Percentiles rank a stretch among this genome's conserved stretches.
phyloP scores from a whole-genome alignment of 768 basidiomycete genomes.

The Tylopilus subfusipes region DNA sequence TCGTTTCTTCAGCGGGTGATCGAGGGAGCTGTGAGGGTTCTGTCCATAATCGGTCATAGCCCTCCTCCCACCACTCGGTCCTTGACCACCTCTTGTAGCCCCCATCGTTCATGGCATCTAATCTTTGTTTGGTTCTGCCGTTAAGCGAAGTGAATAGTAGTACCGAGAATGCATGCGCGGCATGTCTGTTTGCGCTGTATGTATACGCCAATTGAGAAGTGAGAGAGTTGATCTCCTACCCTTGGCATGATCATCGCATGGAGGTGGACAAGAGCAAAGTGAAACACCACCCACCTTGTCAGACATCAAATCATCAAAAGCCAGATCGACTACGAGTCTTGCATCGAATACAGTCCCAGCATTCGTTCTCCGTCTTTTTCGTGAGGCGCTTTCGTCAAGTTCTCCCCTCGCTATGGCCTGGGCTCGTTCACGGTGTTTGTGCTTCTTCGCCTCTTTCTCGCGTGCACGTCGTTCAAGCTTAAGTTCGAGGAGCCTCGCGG shows the following conservation, averaged over 20 bases:
- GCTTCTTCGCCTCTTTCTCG: conserved; percentile 75
- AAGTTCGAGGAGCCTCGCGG: conserved; percentile 55
- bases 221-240: conserved; percentile 86
- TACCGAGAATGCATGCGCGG: conserved; percentile 62
- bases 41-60: conserved; percentile 69
- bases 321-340: conserved; percentile 78
- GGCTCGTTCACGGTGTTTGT: conserved; percentile 59
- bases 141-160: conserved; percentile 80
- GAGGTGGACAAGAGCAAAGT: conserved; percentile 9
- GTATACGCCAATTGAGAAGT: conserved; percentile 88
- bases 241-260: conserved; percentile 11
- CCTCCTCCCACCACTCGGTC: conserved; percentile 80
- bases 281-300: conserved; percentile 70
- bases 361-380: conserved; percentile 21
- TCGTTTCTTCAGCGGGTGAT: background rate
- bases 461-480: conserved; percentile 74
- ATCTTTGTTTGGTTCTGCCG: conserved; percentile 60
- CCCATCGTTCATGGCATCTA: conserved; percentile 62
- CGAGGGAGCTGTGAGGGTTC: conserved; percentile 7
- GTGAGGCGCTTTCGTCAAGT: conserved; percentile 31
- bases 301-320: conserved; percentile 90
- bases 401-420: conserved; percentile 50
- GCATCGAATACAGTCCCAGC: conserved; percentile 53
- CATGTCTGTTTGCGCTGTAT: conserved; percentile 81
- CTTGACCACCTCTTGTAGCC: conserved; percentile 77